phyloP scores from a whole-genome alignment of 2,329 filamentous ascomycete species.

The Didymella segeticola region DNA sequence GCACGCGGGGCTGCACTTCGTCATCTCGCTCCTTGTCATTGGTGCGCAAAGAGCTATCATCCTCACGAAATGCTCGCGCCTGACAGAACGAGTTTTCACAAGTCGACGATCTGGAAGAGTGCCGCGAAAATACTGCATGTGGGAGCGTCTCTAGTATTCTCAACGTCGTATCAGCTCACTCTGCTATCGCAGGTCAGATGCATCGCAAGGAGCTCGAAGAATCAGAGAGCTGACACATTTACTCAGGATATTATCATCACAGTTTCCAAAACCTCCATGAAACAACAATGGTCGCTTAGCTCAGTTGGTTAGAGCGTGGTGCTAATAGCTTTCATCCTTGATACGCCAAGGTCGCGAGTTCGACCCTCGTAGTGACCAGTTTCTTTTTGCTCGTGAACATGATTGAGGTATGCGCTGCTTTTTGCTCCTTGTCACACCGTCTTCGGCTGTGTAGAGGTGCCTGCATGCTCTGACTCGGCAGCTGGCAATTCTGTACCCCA shows the following conservation, averaged over 20 bases:
- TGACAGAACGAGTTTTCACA: slow-evolving; percentile 13
- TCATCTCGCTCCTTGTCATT: slow-evolving; percentile 12
- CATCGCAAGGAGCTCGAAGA: too few species aligned
- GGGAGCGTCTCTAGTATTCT: too few species aligned
- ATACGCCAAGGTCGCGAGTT: slow-evolving; percentile 24
- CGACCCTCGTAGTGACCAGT: slow-evolving; percentile 22
- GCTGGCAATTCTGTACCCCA: background rate
- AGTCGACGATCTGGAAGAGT: background rate
- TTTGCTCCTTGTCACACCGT: background rate
- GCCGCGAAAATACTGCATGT: background rate
- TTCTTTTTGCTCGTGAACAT: slow-evolving; percentile 3
- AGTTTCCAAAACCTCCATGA: background rate
- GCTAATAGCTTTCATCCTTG: slow-evolving; percentile 18
- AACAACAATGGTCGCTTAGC: slow-evolving; percentile 17
- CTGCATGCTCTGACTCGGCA: background rate
- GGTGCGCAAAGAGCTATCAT: slow-evolving; percentile 2
- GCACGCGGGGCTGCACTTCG: slow-evolving; percentile 11
- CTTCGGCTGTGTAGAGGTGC: background rate
- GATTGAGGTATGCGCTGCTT: background rate
- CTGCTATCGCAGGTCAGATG: too few species aligned
- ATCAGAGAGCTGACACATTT: background rate
- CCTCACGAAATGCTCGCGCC: slow-evolving; percentile 3
- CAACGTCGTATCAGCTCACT: too few species aligned
- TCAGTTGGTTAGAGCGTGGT: slow-evolving; percentile 25
- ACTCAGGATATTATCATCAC: too few species aligned